These are phyloP conservation scores for Monosporascus sp. DNA, from an alignment of 2,329 filamentous ascomycete genomes.

Conservation along the genomic window DNA sequence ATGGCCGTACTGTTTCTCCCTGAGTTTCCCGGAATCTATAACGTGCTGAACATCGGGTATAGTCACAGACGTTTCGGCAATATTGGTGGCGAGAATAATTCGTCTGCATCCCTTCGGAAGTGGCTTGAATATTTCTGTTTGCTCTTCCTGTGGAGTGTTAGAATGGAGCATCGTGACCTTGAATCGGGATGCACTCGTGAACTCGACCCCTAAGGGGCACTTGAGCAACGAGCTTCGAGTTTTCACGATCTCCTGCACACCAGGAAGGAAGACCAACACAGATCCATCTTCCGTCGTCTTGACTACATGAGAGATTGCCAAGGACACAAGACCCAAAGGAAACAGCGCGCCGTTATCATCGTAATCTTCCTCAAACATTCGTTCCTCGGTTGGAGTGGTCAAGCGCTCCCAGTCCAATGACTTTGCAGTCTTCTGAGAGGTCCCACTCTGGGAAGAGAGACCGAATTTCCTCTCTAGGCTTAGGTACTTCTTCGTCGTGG, in stretches of 20 bases:
- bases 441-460: not conserved
- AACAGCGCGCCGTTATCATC: slow-evolving; percentile 13
- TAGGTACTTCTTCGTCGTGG: no score
- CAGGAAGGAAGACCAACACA: slow-evolving; percentile 44
- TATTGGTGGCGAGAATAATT: slow-evolving; percentile 45
- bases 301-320: slow-evolving; percentile 40
- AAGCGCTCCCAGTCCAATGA: no score
- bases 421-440: no score
- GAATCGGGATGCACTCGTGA: slow-evolving; percentile 33
- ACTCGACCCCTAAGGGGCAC: slow-evolving; percentile 33
- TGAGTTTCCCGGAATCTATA: slow-evolving; percentile 38
- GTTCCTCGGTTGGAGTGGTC: no score
- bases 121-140: slow-evolving; percentile 35
- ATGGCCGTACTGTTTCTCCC: slow-evolving; percentile 35
- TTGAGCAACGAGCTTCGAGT: slow-evolving; percentile 10
- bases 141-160: slow-evolving; percentile 32
- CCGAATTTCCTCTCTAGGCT: not conserved
- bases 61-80: slow-evolving; percentile 46
- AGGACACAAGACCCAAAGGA: slow-evolving; percentile 36
- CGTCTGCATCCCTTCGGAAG: slow-evolving; percentile 36
- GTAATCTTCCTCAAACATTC: not conserved
- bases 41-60: slow-evolving; percentile 47
- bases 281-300: slow-evolving; percentile 36
- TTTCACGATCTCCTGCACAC: slow-evolving; percentile 32
- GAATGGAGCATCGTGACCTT: slow-evolving; percentile 43